Evolutionary conservation across 768 basidiomycete genomes (phyloP).

Genomic region (Rhizopogon roseolus): DNA sequence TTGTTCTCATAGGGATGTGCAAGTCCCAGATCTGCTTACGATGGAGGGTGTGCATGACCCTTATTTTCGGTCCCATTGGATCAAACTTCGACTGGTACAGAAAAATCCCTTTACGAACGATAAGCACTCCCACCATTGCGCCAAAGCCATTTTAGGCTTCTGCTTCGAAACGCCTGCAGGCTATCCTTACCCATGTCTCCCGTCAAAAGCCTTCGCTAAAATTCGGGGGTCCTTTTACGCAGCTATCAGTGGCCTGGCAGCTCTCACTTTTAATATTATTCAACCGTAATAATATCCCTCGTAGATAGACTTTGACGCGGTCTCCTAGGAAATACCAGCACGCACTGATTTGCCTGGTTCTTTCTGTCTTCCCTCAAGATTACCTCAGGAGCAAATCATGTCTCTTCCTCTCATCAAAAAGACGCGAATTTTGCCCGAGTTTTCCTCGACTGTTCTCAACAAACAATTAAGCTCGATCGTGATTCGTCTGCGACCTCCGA

Average conservation of each 20-base stretch:
- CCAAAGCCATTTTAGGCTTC: conserved; percentile 7
- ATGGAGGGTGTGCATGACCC: conserved; percentile 1
- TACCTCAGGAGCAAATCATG: background rate
- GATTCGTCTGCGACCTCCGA: background rate
- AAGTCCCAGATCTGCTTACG: conserved; percentile 9
- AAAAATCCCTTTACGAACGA: conserved; percentile 9
- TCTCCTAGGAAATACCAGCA: conserved; percentile 22
- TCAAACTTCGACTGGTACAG: conserved; percentile 6
- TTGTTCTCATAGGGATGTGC: conserved; percentile 14
- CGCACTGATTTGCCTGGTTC: background rate
- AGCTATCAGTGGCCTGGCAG: background rate
- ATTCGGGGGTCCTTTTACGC: conserved; percentile 19
- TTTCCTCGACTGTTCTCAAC: background rate
- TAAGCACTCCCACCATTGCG: conserved; percentile 8
- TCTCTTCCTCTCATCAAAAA: background rate
- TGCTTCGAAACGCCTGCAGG: conserved; percentile 13
- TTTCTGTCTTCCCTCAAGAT: background rate
- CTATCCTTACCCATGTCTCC: conserved; percentile 9
- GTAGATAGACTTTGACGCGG: conserved; percentile 18
- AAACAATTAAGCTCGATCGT: background rate
- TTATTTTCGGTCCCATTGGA: conserved; percentile 11
- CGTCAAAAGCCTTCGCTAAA: conserved; percentile 24
- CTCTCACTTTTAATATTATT: background rate
- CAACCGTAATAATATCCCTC: conserved; percentile 1
- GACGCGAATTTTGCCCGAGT: conserved; percentile 3